Base-by-base conservation (phyloP, 1,139 yeast species). In the Taphrina pruni region DNA sequence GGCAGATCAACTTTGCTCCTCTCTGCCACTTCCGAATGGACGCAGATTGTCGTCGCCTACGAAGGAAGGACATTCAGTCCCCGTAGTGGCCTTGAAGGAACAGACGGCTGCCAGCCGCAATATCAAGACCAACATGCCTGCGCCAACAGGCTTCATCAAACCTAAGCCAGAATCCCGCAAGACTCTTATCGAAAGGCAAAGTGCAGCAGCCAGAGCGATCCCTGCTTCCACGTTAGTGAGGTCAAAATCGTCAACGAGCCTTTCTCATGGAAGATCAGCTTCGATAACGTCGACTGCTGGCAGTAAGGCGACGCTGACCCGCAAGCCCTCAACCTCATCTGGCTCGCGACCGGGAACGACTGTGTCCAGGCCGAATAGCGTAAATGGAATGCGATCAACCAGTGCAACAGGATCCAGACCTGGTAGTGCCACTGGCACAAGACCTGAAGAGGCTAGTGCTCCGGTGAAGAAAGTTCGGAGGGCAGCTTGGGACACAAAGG, bases 401-500 rank as follows among this genome's bases (percentile, higher is more conserved):
- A 57, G 64, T 50, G 64, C 64, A 3, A 58, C 69, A 5, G 54
- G 64, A 12, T 45, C 65, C 20, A 51, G 69, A 17, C 64, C 69
- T 7, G 43, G 51, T 8, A 65, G 69, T 41, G 66, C 58, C 20
- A 51, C 60, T 6, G 61, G 61, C 32, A 17, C 41, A 20, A 50
- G 65, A 14, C 21, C 61, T 20, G 46, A 36, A 3, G 58, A 35
- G 7, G 52, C 50, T 14, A 14, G 57, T 6, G 60, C 55, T 8
- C 52, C 48, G 8, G 45, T 32, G 21, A 60, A 60, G 36, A 46
- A 46, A 11, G 48, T 55, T n/a, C 21, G 48, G 36, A 71, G 71
- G 17, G 60, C 66, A 17, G 65, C 72, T 9, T 72, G 73, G 73
- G 73, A 72, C 43, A 57, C 73, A n/a, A 66, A 70, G 38, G 73